Conservation (phyloP, 1,284 basidiomycete species). For the Lignosus rhinocerotis region DNA sequence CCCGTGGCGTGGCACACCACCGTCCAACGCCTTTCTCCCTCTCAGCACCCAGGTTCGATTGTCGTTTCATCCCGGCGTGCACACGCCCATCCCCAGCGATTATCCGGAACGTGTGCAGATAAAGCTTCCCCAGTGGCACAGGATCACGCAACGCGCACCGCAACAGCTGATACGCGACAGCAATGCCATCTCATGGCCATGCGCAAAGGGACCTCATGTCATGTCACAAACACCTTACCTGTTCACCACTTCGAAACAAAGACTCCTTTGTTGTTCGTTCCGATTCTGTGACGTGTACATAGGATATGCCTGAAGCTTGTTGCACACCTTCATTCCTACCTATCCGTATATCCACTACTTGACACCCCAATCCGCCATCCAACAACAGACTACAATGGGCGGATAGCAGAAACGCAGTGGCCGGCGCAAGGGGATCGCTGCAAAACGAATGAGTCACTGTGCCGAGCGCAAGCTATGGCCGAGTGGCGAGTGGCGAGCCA, state of each 20-base stretch:
- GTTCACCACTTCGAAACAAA: no score
- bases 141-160: slow-evolving; percentile 1
- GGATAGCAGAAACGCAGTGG: not conserved
- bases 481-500: not conserved
- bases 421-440: not conserved
- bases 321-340: no score
- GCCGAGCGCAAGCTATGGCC: slow-evolving; percentile 1
- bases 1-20: slow-evolving; percentile 14
- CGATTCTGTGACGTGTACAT: no score
- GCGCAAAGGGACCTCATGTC: not conserved
- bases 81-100: not conserved
- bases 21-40: slow-evolving; percentile 13
- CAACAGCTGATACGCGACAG: slow-evolving; percentile 18
- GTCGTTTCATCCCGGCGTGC: not conserved
- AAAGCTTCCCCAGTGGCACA: slow-evolving; percentile 18
- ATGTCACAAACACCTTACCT: no score
- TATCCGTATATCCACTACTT: no score
- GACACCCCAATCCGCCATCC: no score
- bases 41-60: not conserved
- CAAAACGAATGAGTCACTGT: not conserved
- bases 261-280: no score
- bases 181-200: not conserved
- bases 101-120: not conserved
- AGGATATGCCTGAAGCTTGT: no score
- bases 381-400: slow-evolving; percentile 3